phyloP scores from a whole-genome alignment of 164 flowering plant species.

The Cinnamomum chago region DNA sequence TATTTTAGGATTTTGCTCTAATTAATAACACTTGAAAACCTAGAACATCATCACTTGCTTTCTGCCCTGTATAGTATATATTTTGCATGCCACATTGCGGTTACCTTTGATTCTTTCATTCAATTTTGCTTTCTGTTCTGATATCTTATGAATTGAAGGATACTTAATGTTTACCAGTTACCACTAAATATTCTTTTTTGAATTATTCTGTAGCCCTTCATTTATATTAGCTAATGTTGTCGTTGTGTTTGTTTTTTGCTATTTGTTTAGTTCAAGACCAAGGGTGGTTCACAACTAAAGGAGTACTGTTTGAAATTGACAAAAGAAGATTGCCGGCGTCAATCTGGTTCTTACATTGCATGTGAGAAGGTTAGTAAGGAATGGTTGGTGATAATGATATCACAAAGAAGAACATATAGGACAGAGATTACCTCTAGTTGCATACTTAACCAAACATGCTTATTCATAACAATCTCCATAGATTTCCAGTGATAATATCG shows the following conservation, averaged over 20 bases:
- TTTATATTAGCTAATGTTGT: constrained; percentile 5
- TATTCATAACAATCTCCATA: background rate
- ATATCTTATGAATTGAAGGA: too few relatives aligned
- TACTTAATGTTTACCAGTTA: background rate
- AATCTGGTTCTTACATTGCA: constrained; percentile 66
- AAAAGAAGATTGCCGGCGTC: constrained; percentile 93
- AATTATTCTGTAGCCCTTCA: background rate
- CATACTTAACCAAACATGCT: background rate
- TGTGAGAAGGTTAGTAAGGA: constrained; percentile 75
- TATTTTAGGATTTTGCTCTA: too few relatives aligned
- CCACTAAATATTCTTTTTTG: background rate
- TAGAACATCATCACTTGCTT: too few relatives aligned
- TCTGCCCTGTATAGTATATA: too few relatives aligned
- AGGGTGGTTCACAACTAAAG: constrained; percentile 94
- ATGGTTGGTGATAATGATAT: background rate
- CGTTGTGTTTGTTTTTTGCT: constrained; percentile 13
- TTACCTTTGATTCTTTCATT: too few relatives aligned
- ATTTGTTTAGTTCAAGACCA: constrained; percentile 74
- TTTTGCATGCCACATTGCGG: too few relatives aligned
- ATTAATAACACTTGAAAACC: too few relatives aligned
- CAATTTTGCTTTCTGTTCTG: too few relatives aligned
- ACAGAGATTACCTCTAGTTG: background rate
- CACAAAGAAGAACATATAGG: background rate
- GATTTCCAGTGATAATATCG: background rate
- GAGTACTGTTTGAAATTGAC: constrained; percentile 85